A percentile compares a stretch with the other conserved stretches of the same genome.
Conservation (phyloP, 441 rosid species). For the Corymbia citriodora region DNA sequence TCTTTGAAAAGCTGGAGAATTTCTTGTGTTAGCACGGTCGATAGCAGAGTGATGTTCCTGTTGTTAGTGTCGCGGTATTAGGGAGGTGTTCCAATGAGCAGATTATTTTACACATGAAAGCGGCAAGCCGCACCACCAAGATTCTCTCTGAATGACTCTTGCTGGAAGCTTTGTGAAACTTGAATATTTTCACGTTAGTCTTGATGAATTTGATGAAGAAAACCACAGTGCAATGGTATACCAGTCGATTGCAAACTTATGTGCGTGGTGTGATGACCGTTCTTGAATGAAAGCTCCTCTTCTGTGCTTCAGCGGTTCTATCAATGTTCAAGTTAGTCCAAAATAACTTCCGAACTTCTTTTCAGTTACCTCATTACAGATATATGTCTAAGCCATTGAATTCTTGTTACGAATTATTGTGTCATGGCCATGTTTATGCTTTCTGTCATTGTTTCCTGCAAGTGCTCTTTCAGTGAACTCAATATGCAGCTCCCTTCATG, state of each 20-base stretch:
- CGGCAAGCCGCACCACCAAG: neutral
- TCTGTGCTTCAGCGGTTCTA: neutral
- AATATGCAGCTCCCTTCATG: neutral
- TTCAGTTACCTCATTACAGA: neutral
- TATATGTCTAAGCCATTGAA: neutral
- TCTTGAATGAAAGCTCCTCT: neutral
- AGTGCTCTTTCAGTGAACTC: neutral
- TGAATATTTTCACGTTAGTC: neutral
- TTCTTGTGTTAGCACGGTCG: neutral
- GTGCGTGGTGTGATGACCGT: neutral
- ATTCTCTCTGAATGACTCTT: neutral
- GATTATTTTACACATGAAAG: neutral
- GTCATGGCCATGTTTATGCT: neutral
- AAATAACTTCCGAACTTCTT: neutral
- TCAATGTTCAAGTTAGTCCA: neutral
- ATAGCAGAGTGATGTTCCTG: neutral
- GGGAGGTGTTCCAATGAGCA: neutral
- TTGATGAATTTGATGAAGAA: neutral
- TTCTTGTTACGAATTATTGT: neutral
- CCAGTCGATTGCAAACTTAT: neutral
- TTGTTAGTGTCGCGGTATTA: neutral
- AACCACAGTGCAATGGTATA: neutral
- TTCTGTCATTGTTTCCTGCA: constrained; percentile 1
- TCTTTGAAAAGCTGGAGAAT: neutral
- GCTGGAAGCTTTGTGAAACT: neutral